Base-by-base conservation (phyloP, 2,329 filamentous ascomycete species). In the Triangularia setosa region DNA sequence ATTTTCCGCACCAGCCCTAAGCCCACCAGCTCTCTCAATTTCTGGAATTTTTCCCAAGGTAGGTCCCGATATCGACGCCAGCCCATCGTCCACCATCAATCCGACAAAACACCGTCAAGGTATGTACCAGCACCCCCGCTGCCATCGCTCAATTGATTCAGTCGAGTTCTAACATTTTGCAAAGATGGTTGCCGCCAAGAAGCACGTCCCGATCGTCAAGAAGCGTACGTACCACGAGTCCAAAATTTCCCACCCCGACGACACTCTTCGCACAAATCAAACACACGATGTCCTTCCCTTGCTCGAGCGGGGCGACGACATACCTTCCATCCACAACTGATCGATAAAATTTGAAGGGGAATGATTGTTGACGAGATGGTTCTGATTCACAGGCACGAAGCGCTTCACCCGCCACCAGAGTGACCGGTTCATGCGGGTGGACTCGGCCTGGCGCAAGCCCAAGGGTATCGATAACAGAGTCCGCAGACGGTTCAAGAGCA, bases 381-480 rank as follows among this genome's bases (percentile, higher is more conserved):
- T 61, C 69, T 69, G 63, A 71, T n/a, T n/a, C n/a, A 79, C 76
- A 96, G 92, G 90, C 88, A 93, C 90, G 79, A 92, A 93, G 88
- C 87, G 86, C 84, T 99, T 98, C 90, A 89, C 88, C 83, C 91
- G 95, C 81, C 95, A 99, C 86, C 95, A 99, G 89, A 91, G 87
- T 82, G 95, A 98, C 84, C 90, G 90, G 80, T 99, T 96, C 87
- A 97, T 89, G 85, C 90, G 95, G 80, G 89, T 98, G 74, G 89
- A 86, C 79, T 80, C 90, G 74, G 90, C 87, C 87, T 99, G 95
- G 95, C 91, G 95, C 84, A 99, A 98, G 88, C 95, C 95, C 75
- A 99, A 99, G 92, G 95, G 95, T 92, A 99, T 99, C 83, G 95
- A 99, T 85, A 96, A 93, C 87, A 86, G 91, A 78, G 94, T 99